Conservation (phyloP, 1,139 yeast species). For the Magnusiomyces sp. region DNA sequence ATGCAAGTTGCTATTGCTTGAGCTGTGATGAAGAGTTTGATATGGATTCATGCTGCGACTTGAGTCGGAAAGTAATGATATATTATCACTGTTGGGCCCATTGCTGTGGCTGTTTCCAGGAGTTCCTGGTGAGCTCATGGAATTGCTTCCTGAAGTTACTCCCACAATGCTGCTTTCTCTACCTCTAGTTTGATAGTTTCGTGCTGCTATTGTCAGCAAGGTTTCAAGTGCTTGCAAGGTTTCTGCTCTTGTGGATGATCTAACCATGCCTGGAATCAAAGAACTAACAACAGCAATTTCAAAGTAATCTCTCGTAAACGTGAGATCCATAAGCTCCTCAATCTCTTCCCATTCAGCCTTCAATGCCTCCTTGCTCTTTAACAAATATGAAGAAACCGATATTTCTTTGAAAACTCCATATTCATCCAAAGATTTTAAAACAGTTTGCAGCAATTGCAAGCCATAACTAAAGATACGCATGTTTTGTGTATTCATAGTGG, state of each 20-base stretch:
- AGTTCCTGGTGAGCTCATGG: too few relatives aligned
- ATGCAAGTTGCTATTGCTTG: too few relatives aligned
- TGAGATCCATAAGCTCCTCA: constrained; percentile 41
- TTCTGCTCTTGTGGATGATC: constrained; percentile 51
- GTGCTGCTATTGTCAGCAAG: constrained; percentile 42
- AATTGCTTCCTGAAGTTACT: too few relatives aligned
- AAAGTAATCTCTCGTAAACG: constrained; percentile 39
- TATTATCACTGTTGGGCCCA: too few relatives aligned
- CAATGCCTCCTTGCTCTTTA: constrained; percentile 36
- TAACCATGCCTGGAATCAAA: constrained; percentile 54
- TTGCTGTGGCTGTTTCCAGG: too few relatives aligned
- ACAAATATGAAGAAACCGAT: constrained; percentile 26
- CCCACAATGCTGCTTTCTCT: too few relatives aligned
- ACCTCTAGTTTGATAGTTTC: constrained; percentile 27
- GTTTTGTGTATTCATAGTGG: constrained; percentile 29
- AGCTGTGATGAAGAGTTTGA: too few relatives aligned
- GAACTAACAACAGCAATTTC: constrained; percentile 47
- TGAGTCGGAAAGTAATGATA: too few relatives aligned
- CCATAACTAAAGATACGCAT: constrained; percentile 22
- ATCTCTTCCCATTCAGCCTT: constrained; percentile 39
- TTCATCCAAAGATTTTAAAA: constrained; percentile 25
- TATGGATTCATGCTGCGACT: too few relatives aligned
- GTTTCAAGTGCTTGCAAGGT: constrained; percentile 46
- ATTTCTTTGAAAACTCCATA: constrained; percentile 23
- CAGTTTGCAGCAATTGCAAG: constrained; percentile 21